These are phyloP conservation scores for Circinella umbellata DNA, from an alignment of 371 early-diverging fungal genomes.

Conservation along the genomic window DNA sequence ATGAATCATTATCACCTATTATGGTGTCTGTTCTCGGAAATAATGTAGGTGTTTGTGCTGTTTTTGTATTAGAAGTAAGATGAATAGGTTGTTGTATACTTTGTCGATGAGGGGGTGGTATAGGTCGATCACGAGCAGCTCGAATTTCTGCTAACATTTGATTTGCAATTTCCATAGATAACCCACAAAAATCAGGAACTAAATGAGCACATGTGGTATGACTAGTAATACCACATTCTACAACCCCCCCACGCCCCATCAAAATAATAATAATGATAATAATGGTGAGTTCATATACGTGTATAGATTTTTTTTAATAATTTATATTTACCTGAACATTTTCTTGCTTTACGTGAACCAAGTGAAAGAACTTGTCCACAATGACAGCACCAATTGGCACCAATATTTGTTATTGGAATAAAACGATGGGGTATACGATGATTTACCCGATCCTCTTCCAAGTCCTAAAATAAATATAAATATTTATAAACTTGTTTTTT, in stretches of 20 bases:
- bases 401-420: constrained; percentile 74
- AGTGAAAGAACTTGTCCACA: constrained; percentile 95
- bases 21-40: neutral
- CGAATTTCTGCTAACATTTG: constrained; percentile 81
- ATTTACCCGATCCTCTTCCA: constrained; percentile 43
- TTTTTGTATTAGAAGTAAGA: neutral
- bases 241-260: neutral
- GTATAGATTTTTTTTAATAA: neutral
- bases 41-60: constrained; percentile 3
- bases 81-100: constrained; percentile 10
- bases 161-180: constrained; percentile 83
- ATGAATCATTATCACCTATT: constrained; percentile 1
- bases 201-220: constrained; percentile 86
- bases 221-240: constrained; percentile 81
- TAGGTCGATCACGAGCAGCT: constrained; percentile 31
- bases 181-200: constrained; percentile 94
- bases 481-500: no score
- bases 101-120: constrained; percentile 6
- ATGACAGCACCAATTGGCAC: constrained; percentile 95
- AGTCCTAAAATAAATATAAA: neutral
- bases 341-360: constrained; percentile 71
- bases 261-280: no score
- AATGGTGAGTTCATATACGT: no score
- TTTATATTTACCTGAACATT: constrained; percentile 46
- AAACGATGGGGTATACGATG: constrained; percentile 96